phyloP scores from a whole-genome alignment of 192 early-diverging fungal genomes.

The Lunasporangiospora selenospora region DNA sequence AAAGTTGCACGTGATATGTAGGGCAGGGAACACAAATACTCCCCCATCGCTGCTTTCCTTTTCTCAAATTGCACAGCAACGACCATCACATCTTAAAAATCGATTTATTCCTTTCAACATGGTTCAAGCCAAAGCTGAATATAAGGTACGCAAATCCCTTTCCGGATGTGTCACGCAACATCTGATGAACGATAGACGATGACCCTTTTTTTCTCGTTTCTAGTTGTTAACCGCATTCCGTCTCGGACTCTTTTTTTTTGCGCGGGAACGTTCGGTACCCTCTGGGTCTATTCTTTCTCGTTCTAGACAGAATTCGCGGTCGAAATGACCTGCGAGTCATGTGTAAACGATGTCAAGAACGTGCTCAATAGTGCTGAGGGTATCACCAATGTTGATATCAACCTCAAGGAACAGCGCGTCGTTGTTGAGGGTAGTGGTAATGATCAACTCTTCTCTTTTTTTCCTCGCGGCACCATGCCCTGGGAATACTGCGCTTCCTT shows the following conservation, averaged over 20 bases:
- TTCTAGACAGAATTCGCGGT: conserved; percentile 82
- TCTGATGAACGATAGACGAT: neutral
- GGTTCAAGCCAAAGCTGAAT: conserved; percentile 27
- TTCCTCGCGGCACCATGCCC: neutral
- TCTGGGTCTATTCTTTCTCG: neutral
- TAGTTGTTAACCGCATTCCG: neutral
- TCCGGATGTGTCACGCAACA: neutral
- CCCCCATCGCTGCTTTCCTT: too few species aligned
- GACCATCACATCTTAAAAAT: too few species aligned
- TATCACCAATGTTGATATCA: conserved; percentile 69
- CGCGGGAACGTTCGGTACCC: neutral
- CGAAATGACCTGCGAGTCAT: conserved; percentile 85
- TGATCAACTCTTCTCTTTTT: neutral
- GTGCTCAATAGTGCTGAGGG: conserved; percentile 59
- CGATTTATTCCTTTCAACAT: too few species aligned
- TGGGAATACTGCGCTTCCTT: neutral
- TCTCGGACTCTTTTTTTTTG: neutral
- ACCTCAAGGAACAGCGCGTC: conserved; percentile 75
- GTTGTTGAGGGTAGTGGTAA: conserved; percentile 74
- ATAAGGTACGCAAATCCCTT: conserved; percentile 16
- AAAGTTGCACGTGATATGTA: too few species aligned
- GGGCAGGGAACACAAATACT: too few species aligned
- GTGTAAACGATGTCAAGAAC: conserved; percentile 70
- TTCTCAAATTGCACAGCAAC: too few species aligned
- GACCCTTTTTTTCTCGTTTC: too few species aligned